Conservation (phyloP, 768 basidiomycete species). For the Termitomyces sp. region DNA sequence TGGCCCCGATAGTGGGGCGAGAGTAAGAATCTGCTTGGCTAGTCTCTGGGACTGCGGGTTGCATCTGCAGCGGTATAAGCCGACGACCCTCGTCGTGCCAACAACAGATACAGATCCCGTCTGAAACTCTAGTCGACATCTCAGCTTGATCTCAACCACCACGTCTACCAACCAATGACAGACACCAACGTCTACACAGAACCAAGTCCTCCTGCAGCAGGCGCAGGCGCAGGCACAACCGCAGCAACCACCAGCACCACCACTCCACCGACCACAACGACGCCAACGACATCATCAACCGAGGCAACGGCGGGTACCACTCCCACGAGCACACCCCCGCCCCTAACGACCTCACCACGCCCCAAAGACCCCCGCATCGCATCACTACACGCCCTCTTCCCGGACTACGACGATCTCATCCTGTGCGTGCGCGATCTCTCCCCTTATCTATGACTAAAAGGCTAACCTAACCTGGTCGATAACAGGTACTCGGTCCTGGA, state of each 20-base stretch:
- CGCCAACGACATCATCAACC: not conserved
- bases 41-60: too few species aligned
- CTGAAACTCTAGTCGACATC: too few species aligned
- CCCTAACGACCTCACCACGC: not conserved
- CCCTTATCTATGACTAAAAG: too few species aligned
- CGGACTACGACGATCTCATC: constrained; percentile 74
- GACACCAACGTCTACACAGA: constrained; percentile 13
- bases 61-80: too few species aligned
- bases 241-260: not conserved
- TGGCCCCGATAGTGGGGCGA: too few species aligned
- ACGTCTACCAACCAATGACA: too few species aligned
- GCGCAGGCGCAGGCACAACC: too few species aligned
- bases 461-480: too few species aligned
- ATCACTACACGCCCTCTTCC: constrained; percentile 67
- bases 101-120: too few species aligned
- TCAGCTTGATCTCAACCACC: constrained; percentile 7
- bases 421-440: constrained; percentile 45
- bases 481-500: constrained; percentile 72
- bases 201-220: not conserved
- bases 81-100: too few species aligned
- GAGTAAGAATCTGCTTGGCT: too few species aligned
- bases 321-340: not conserved
- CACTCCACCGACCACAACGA: constrained; percentile 3
- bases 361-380: constrained; percentile 48
- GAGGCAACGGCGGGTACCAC: not conserved